Percentiles rank a stretch among this genome's conserved stretches.
Conservation (phyloP, 1,139 yeast species). For the Hansenula anomala region DNA sequence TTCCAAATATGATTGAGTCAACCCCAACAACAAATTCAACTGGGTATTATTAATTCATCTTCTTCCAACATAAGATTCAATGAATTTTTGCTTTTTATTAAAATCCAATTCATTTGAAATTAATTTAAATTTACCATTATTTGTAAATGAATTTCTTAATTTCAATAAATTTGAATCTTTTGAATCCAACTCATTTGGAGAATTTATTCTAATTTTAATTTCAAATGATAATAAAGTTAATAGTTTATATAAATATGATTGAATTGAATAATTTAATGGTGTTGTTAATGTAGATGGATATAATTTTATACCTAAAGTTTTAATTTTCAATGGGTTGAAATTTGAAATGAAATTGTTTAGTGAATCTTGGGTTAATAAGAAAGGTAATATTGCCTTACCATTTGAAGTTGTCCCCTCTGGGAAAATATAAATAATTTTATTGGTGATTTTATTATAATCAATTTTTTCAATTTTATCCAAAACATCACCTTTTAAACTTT, state of each 20-base stretch:
- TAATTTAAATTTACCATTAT: constrained; percentile 34
- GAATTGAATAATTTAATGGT: constrained; percentile 20
- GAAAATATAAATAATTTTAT: constrained; percentile 43
- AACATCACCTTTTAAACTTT: constrained; percentile 26
- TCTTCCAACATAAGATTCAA: constrained; percentile 21
- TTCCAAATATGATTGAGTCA: constrained; percentile 4
- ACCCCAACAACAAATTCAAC: neutral
- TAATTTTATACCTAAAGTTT: constrained; percentile 40
- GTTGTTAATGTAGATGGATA: constrained; percentile 31
- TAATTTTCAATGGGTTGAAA: constrained; percentile 24
- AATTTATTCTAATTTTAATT: constrained; percentile 25
- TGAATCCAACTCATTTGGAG: constrained; percentile 16
- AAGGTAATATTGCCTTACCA: constrained; percentile 54
- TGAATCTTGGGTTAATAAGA: constrained; percentile 23
- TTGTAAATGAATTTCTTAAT: constrained; percentile 30
- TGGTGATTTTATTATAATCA: constrained; percentile 17
- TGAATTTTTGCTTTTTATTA: constrained; percentile 28
- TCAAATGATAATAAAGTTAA: constrained; percentile 20
- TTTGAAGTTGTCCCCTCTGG: constrained; percentile 71
- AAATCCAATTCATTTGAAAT: constrained; percentile 29
- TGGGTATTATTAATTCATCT: constrained; percentile 8
- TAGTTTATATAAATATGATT: constrained; percentile 16
- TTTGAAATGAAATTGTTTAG: constrained; percentile 18
- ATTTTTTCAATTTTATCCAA: neutral
- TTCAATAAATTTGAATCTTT: constrained; percentile 19